Evolutionary conservation across 176 grass and related monocot genomes (phyloP).

Genomic region (Themeda triandra): DNA sequence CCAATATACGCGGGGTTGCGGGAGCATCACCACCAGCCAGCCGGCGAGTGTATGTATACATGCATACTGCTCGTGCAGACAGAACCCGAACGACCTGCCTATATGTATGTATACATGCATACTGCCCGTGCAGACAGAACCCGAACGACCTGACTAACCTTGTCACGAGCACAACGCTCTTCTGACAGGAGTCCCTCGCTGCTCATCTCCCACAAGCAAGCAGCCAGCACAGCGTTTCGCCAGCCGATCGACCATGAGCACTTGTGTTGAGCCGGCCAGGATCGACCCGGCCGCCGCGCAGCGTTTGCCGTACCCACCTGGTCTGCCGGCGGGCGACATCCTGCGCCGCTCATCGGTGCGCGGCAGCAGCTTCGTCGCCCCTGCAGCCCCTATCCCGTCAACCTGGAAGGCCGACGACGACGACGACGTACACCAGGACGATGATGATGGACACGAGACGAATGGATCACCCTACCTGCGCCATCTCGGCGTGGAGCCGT

Average conservation of each 20-base stretch:
- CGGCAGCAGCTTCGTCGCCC: neutral
- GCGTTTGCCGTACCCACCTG: neutral
- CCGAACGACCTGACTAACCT: neutral
- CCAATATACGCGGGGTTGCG: neutral
- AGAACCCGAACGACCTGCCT: neutral
- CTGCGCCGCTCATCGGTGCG: neutral
- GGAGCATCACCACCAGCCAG: neutral
- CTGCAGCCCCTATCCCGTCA: neutral
- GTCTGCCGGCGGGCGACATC: neutral
- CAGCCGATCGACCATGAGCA: neutral
- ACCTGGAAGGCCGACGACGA: neutral
- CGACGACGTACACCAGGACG: neutral
- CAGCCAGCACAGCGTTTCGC: neutral
- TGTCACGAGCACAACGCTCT: neutral
- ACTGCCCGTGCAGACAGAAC: no score
- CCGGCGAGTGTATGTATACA: neutral
- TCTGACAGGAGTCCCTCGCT: neutral
- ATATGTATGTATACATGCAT: no score
- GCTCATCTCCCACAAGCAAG: neutral
- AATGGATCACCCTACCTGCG: neutral
- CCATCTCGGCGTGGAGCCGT: slow-evolving; percentile 31
- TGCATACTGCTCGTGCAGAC: neutral
- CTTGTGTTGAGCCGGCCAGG: neutral
- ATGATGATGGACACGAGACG: neutral
- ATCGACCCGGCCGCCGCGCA: neutral